phyloP scores from a whole-genome alignment of 1,284 basidiomycete species.

The Ustilago shanxiensis region DNA sequence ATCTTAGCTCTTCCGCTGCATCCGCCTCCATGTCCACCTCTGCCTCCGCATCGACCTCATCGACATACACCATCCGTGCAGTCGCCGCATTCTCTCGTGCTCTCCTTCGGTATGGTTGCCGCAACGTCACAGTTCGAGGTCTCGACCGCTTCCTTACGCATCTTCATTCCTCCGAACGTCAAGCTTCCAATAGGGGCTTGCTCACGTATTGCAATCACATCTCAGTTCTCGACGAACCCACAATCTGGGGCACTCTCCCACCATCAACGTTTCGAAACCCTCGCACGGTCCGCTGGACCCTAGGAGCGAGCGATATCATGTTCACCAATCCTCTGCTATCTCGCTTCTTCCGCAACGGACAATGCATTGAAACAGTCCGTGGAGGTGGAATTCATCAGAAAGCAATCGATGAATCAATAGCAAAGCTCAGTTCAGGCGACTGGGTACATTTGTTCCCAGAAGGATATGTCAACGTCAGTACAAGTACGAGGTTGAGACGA shows the following conservation, averaged over 20 bases:
- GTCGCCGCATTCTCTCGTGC: slow-evolving; percentile 55
- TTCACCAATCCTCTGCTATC: slow-evolving; percentile 82
- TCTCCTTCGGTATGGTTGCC: slow-evolving; percentile 55
- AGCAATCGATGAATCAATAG: slow-evolving; percentile 84
- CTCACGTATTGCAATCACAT: slow-evolving; percentile 68
- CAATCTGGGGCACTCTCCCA: slow-evolving; percentile 61
- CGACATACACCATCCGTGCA: slow-evolving; percentile 44
- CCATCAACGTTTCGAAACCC: slow-evolving; percentile 29
- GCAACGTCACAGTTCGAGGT: slow-evolving; percentile 57
- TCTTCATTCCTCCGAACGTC: slow-evolving; percentile 48
- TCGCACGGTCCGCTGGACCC: slow-evolving; percentile 81
- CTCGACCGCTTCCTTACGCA: slow-evolving; percentile 55
- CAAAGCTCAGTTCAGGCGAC: slow-evolving; percentile 81
- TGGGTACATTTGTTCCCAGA: slow-evolving; percentile 98
- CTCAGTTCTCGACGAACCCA: slow-evolving; percentile 65
- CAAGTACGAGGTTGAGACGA: slow-evolving; percentile 76
- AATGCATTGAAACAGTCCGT: slow-evolving; percentile 92
- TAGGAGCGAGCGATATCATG: slow-evolving; percentile 92
- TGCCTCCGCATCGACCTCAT: slow-evolving; percentile 11
- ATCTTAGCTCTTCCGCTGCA: not conserved
- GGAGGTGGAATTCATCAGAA: slow-evolving; percentile 90
- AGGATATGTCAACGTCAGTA: slow-evolving; percentile 84
- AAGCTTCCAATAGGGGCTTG: slow-evolving; percentile 47
- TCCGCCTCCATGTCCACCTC: slow-evolving; percentile 22
- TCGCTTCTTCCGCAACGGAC: slow-evolving; percentile 86